Percentiles rank a stretch among this genome's conserved stretches.
Evolutionary conservation across 2,329 filamentous ascomycete species (phyloP).

Genomic region (Drechslerella coelobrocha): DNA sequence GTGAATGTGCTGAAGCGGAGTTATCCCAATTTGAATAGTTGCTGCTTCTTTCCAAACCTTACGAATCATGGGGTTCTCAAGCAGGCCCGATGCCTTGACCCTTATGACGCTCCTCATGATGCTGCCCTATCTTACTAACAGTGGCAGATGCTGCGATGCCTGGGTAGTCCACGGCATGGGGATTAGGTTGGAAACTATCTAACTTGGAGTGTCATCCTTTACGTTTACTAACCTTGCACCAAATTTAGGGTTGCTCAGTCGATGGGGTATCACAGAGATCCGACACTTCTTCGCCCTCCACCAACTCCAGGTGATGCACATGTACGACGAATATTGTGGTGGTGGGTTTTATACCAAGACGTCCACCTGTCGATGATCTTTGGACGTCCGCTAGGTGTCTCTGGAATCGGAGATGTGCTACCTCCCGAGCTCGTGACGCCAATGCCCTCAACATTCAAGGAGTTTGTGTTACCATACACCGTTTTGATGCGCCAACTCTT

Average conservation of each 20-base stretch:
- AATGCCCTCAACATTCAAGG: constrained; percentile 37
- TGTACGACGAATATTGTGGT: constrained; percentile 42
- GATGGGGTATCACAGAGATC: constrained; percentile 44
- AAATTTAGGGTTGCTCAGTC: constrained; percentile 34
- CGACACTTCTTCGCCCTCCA: constrained; percentile 29
- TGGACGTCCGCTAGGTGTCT: constrained; percentile 40
- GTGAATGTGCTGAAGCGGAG: constrained; percentile 4
- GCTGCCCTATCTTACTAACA: constrained; percentile 46
- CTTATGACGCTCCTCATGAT: constrained; percentile 45
- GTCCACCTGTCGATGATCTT: constrained; percentile 48
- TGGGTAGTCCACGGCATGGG: constrained; percentile 49
- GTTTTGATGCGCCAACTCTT: constrained; percentile 43
- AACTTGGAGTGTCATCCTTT: neutral
- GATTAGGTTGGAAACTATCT: constrained; percentile 15
- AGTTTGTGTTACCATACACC: constrained; percentile 46
- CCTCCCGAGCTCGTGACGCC: constrained; percentile 39
- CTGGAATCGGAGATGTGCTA: constrained; percentile 39
- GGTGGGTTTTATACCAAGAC: constrained; percentile 48
- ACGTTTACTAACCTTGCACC: neutral
- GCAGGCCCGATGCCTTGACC: constrained; percentile 23
- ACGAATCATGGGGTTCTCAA: constrained; percentile 44
- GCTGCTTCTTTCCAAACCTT: constrained; percentile 44
- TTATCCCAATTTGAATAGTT: constrained; percentile 8
- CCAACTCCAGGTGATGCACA: constrained; percentile 35
- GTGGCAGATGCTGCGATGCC: constrained; percentile 45